Conservation (phyloP, 208 protist genomes). For the Zelonia costaricensis region DNA sequence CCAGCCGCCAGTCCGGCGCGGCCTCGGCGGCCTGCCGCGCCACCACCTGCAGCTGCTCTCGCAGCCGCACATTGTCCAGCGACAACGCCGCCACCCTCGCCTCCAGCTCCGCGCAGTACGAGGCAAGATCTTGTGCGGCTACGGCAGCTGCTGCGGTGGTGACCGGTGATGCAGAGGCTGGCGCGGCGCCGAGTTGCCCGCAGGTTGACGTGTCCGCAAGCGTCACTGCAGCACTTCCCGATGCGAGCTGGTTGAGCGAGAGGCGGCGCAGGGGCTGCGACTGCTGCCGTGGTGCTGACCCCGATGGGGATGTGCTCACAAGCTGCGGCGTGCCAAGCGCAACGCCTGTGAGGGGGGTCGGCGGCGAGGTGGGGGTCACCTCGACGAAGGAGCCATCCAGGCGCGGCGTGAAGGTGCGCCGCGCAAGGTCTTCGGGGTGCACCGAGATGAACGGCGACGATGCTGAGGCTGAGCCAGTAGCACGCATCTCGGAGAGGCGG, state of each 20-base stretch:
- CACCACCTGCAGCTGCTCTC: conserved; percentile 34
- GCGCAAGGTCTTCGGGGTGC: neutral
- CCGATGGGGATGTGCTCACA: too few species aligned
- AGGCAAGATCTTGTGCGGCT: too few species aligned
- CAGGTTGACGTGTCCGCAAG: too few species aligned
- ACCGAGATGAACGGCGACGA: neutral
- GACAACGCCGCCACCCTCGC: conserved; percentile 31
- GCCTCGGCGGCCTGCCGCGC: conserved; percentile 35
- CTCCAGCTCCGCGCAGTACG: conserved; percentile 22
- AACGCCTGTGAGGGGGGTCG: too few species aligned
- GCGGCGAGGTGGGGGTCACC: neutral
- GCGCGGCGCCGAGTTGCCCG: too few species aligned
- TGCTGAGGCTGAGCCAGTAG: too few species aligned
- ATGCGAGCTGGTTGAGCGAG: neutral
- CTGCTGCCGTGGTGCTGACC: too few species aligned
- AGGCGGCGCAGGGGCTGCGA: neutral
- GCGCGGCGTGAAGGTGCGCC: neutral
- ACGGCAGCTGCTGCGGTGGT: too few species aligned
- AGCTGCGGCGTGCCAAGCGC: neutral
- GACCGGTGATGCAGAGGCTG: too few species aligned
- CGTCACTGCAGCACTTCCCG: neutral
- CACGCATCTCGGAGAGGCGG: too few species aligned
- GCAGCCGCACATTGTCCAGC: conserved; percentile 53
- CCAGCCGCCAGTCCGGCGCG: conserved; percentile 24
- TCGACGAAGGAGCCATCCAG: too few species aligned